Percentiles rank a stretch among this genome's conserved stretches.
phyloP scores from a whole-genome alignment of 306 rosid species.

The Quercus wislizeni region DNA sequence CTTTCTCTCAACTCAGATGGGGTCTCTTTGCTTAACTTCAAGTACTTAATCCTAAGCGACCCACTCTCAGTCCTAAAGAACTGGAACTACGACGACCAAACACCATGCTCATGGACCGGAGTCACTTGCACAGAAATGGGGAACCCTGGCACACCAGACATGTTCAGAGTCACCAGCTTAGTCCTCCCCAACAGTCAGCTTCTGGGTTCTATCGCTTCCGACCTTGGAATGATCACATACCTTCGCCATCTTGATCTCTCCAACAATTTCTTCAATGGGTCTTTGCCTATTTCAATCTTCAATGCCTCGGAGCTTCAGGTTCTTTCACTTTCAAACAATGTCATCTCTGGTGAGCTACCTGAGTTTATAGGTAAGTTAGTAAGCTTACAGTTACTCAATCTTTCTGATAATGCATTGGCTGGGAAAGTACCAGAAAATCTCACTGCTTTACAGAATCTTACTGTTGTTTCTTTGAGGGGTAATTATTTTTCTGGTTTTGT shows the following conservation, averaged over 20 bases:
- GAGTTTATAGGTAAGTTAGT: constrained; percentile 43
- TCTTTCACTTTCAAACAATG: constrained; percentile 71
- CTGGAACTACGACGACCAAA: constrained; percentile 68
- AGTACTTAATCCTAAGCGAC: constrained; percentile 71
- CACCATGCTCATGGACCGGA: constrained; percentile 92
- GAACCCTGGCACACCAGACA: constrained; percentile 35
- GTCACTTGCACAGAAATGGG: constrained; percentile 61
- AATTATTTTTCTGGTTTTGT: constrained; percentile 68
- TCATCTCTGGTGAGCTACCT: constrained; percentile 72
- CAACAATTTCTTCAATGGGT: constrained; percentile 75
- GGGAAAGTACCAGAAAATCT: constrained; percentile 65
- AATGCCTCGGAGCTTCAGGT: constrained; percentile 71
- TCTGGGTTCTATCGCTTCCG: constrained; percentile 70
- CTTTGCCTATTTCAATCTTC: constrained; percentile 64
- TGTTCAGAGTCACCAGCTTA: constrained; percentile 65
- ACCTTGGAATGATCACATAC: constrained; percentile 57
- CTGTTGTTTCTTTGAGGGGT: constrained; percentile 58
- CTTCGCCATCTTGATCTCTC: constrained; percentile 84
- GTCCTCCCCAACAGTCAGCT: constrained; percentile 63
- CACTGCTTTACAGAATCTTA: constrained; percentile 49
- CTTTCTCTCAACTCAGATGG: constrained; percentile 74
- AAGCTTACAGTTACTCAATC: constrained; percentile 66
- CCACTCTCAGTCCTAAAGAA: constrained; percentile 55
- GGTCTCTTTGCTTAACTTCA: constrained; percentile 63
- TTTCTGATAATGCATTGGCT: constrained; percentile 78